Percentiles rank a stretch among this genome's conserved stretches.
Conservation (phyloP, 352 stramenopile genomes). For the Phytophthora melonis region DNA sequence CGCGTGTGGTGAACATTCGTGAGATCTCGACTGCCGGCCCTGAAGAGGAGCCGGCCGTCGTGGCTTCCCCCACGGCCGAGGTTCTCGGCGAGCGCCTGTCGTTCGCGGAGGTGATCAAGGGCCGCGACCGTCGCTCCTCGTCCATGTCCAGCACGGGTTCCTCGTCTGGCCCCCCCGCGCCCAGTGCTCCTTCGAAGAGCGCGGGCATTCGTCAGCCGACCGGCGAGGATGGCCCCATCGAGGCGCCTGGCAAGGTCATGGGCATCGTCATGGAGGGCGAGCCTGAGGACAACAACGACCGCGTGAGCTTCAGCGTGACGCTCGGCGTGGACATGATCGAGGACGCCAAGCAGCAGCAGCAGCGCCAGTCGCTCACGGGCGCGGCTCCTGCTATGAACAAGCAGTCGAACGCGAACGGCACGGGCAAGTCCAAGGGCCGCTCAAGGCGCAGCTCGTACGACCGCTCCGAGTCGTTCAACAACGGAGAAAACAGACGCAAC, state of each 20-base stretch:
- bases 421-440: slow-evolving; percentile 49
- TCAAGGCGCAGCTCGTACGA: slow-evolving; percentile 66
- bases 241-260: slow-evolving; percentile 83
- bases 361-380: slow-evolving; percentile 60
- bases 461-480: slow-evolving; percentile 48
- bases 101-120: slow-evolving; percentile 63
- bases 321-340: slow-evolving; percentile 73
- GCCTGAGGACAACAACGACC: slow-evolving; percentile 59
- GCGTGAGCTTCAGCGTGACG: slow-evolving; percentile 88
- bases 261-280: slow-evolving; percentile 73
- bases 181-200: slow-evolving; percentile 28
- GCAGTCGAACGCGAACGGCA: slow-evolving; percentile 31
- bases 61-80: slow-evolving; percentile 44
- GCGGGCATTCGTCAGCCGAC: slow-evolving; percentile 74
- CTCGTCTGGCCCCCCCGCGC: slow-evolving; percentile 26
- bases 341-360: slow-evolving; percentile 69
- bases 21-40: slow-evolving; percentile 51
- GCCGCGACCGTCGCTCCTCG: slow-evolving; percentile 52
- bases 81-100: slow-evolving; percentile 52
- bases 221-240: slow-evolving; percentile 76
- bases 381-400: slow-evolving; percentile 36
- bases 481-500: slow-evolving; percentile 46
- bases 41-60: slow-evolving; percentile 45
- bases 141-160: slow-evolving; percentile 54
- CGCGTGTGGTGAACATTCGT: slow-evolving; percentile 83